phyloP scores from a whole-genome alignment of 352 stramenopile genomes.

The Blastocystis sp. region DNA sequence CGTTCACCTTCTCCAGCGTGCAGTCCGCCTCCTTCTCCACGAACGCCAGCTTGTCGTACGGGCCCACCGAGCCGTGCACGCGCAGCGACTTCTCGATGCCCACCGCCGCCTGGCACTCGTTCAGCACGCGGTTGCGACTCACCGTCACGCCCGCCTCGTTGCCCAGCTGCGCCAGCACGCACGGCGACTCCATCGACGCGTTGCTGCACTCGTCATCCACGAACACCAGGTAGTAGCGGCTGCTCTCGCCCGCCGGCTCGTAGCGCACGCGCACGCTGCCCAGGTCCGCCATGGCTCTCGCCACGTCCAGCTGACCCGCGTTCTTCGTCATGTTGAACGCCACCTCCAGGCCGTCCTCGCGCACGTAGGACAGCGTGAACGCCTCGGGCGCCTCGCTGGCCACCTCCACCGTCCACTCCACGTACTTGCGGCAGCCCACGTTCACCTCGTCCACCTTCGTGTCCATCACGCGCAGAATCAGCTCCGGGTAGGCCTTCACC shows the following conservation, averaged over 20 bases:
- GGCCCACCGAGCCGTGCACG: slow-evolving; percentile 34
- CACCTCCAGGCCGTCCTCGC: neutral
- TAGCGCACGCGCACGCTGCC: slow-evolving; percentile 53
- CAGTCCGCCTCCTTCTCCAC: slow-evolving; percentile 55
- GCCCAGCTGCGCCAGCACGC: neutral
- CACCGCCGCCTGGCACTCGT: slow-evolving; percentile 53
- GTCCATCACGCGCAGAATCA: slow-evolving; percentile 37
- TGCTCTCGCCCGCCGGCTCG: neutral
- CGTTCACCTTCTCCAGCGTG: slow-evolving; percentile 11
- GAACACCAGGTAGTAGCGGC: slow-evolving; percentile 16
- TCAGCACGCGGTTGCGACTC: slow-evolving; percentile 10
- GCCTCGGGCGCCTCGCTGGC: neutral
- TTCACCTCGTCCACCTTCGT: slow-evolving; percentile 1
- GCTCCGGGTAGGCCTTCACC: slow-evolving; percentile 29
- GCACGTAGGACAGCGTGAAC: slow-evolving; percentile 1
- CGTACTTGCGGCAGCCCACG: slow-evolving; percentile 56
- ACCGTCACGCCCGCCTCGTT: neutral
- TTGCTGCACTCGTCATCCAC: slow-evolving; percentile 53
- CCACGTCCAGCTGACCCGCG: slow-evolving; percentile 5
- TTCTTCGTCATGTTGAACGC: slow-evolving; percentile 6
- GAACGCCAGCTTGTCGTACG: slow-evolving; percentile 35
- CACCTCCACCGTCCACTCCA: slow-evolving; percentile 53
- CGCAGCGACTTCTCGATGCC: slow-evolving; percentile 34
- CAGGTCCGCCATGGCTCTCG: neutral
- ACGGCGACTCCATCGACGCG: slow-evolving; percentile 28